These are phyloP conservation scores for Ceratocystiopsis sp. DNA, from an alignment of 2,329 filamentous ascomycete genomes.

Conservation along the genomic window DNA sequence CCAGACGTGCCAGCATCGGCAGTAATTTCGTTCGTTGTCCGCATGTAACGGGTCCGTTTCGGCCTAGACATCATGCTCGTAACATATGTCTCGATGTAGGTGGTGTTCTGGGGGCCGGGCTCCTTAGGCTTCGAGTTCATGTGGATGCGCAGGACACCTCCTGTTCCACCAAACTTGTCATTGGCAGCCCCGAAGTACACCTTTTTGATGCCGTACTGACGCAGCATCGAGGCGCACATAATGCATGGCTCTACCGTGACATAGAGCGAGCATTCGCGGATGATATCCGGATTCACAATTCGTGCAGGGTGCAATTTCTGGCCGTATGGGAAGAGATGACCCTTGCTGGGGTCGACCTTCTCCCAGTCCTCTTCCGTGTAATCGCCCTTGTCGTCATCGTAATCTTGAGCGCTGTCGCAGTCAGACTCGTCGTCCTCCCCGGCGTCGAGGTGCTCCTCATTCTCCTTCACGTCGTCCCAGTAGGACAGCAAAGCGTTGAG, in stretches of 20 bases:
- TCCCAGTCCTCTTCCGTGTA: constrained; percentile 26
- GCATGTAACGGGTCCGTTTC: constrained; percentile 2
- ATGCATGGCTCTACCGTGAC: constrained; percentile 97
- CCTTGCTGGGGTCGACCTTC: constrained; percentile 35
- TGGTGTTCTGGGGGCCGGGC: constrained; percentile 13
- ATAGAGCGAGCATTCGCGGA: constrained; percentile 64
- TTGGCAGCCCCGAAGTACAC: constrained; percentile 95
- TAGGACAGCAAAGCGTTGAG: constrained; percentile 40
- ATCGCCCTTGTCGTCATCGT: constrained; percentile 12
- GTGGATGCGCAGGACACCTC: constrained; percentile 81
- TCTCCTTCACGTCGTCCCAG: constrained; percentile 15
- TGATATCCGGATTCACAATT: constrained; percentile 47
- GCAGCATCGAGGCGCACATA: constrained; percentile 89
- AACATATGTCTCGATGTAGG: constrained; percentile 11
- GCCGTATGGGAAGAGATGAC: constrained; percentile 43
- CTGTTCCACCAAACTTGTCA: constrained; percentile 92
- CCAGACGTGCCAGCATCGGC: background rate
- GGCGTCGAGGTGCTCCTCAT: constrained; percentile 9
- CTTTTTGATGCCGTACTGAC: constrained; percentile 71
- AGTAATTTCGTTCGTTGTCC: background rate
- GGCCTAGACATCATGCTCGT: constrained; percentile 9
- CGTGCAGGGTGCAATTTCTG: constrained; percentile 38
- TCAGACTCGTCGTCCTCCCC: constrained; percentile 24
- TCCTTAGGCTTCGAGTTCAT: constrained; percentile 29
- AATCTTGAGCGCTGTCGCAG: constrained; percentile 14